Evolutionary conservation across 352 stramenopile species (phyloP), one percentile per base, ranked within the genome.

Genomic region (Phytophthora ohioensis): DNA sequence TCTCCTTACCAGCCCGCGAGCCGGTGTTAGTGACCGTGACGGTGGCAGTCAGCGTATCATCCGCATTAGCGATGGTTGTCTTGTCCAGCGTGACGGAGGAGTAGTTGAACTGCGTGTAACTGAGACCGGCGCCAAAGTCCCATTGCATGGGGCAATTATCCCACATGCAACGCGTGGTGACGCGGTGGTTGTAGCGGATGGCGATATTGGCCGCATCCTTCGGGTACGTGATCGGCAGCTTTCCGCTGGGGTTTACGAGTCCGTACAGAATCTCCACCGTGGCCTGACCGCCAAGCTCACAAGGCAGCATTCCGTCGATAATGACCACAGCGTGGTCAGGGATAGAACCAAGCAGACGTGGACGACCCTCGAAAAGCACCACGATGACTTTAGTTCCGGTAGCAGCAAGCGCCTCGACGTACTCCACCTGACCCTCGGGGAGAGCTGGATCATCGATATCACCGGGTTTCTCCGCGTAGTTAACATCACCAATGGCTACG

Each of bases 261-360:
- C 90, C 90, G 54, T 88, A 90, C 9, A 96, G 39, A 38, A 96
- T 86, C 58, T 96, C 85, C 2, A 86, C 86, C 31, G 95, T 86
- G 12, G 87, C 89, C 61, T 91, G 81, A 0, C 90, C 90, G 13
- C 90, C 89, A n/a, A 83, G 66, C 36, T 91, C 83, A 8, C 90
- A 85, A 0, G 86, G 85, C 5, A 96, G 61, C 64, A 92, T 80
- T 3, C 73, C 88, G 48, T 93, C 59, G 12, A 97, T 75, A 15
- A 96, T 80, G n/a, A 82, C 89, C 12, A 82, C 63, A 1, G 85
- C 87, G 27, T 70, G 43, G 12, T 81, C 73, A 21, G 21, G 21
- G 21, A 21, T 21, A 21, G 21, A 21, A 21, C 21, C 21, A 21
- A 21, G 21, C 21, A 96, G 58, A n/a, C 90, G 83, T 36, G 88